Base-by-base conservation (phyloP, 2,329 filamentous ascomycete species). In the Talaromyces verruculosus region DNA sequence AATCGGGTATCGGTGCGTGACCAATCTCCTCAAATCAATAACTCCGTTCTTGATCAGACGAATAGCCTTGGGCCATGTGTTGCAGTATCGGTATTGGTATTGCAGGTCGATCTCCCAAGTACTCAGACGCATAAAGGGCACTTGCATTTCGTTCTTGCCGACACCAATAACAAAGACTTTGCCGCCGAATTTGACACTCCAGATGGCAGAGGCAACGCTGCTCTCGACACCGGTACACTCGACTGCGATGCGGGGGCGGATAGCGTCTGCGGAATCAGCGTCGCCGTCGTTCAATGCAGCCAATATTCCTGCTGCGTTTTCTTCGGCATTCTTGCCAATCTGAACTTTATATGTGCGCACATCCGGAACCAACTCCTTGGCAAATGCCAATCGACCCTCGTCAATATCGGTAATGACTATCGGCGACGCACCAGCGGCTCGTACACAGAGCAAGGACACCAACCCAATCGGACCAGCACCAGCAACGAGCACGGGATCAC, bases 141-240 rank as follows among this genome's bases (percentile, higher is more conserved):
- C 90, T 79, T 87, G 92, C 83, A 98, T 95, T 83, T 97, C 92
- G 77, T 95, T 93, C 84, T 91, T 94, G 71, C 94, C 95, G 2
- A 98, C 93, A 47, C 94, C 94, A 70, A 97, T 96, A 69, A 98
- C 90, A 76, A 98, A 98, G 63, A 98, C 94, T 81, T 96, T 97
- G 72, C 95, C 94, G 70, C 94, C 95, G 74, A 98, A 98, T 81
- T 94, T 96, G 77, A 91, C 87, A 10, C 91, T 89, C 86, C 93
- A 95, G 76, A 97, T 94, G 63, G 93, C 92, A 33, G 91, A 85
- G 5, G 88, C 87, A 73, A 98, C 91, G 77, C 90, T 93, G 80
- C 89, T 92, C 83, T 97, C 93, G 17, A 97, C 92, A 61, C 95
- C 95, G 0, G 95, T 98, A 83, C 94, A 98, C 80, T 98, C 94